These are phyloP conservation scores for Thozetella sp. DNA, from an alignment of 495 filamentous ascomycete species.

Conservation along the genomic window DNA sequence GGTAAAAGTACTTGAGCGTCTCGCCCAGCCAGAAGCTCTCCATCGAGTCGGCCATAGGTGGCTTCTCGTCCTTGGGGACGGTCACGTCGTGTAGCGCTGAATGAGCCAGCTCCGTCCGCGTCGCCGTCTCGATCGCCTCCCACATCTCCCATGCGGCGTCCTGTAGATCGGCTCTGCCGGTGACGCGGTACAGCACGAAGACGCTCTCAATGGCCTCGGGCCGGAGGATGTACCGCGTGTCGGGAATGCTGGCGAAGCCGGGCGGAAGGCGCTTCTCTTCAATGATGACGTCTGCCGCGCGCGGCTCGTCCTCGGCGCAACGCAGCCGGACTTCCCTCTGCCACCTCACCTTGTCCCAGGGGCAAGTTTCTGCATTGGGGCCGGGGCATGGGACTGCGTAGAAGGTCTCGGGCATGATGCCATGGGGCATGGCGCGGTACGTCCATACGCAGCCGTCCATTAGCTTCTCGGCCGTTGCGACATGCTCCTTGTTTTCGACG, in stretches of 20 bases:
- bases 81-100: conserved; percentile 39
- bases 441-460: conserved; percentile 84
- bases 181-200: conserved; percentile 66
- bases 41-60: conserved; percentile 31
- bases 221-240: conserved; percentile 65
- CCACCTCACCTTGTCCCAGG: conserved; percentile 65
- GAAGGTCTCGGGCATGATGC: conserved; percentile 79
- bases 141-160: conserved; percentile 62
- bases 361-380: conserved; percentile 53
- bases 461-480: conserved; percentile 69
- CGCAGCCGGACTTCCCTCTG: conserved; percentile 13
- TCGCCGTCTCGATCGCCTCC: conserved; percentile 36
- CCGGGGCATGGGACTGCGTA: conserved; percentile 58
- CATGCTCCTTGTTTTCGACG: conserved; percentile 62
- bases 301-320: conserved; percentile 1
- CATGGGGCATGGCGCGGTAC: conserved; percentile 66
- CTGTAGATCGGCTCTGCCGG: conserved; percentile 43
- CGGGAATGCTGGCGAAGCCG: conserved; percentile 60
- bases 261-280: conserved; percentile 58
- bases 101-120: conserved; percentile 41
- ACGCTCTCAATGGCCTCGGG: conserved; percentile 62
- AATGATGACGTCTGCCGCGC: conserved; percentile 34
- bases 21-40: conserved; percentile 42
- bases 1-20: conserved; percentile 58
- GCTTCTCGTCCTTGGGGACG: conserved; percentile 9